A percentile compares a stretch with the other conserved stretches of the same genome.
These are phyloP conservation scores for Phytopythium sindhum DNA, from an alignment of 352 stramenopile genomes.

Conservation along the genomic window DNA sequence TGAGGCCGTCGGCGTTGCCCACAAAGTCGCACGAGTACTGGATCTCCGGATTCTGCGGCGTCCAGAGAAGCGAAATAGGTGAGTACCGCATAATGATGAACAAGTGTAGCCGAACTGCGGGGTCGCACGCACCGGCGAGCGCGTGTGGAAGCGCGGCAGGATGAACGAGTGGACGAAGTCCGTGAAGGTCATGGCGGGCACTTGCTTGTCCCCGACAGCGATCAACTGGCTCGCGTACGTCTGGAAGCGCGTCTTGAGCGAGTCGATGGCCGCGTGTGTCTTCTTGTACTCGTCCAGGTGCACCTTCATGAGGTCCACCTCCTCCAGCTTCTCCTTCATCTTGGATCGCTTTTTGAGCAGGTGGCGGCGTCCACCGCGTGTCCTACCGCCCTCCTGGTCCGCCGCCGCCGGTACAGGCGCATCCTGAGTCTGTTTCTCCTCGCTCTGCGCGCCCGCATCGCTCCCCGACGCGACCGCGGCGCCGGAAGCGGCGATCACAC, in stretches of 20 bases:
- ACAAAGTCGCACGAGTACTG: slow-evolving; percentile 73
- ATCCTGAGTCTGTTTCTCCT: not conserved
- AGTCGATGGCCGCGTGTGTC: slow-evolving; percentile 29
- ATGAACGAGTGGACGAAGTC: slow-evolving; percentile 79
- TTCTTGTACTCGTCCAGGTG: slow-evolving; percentile 67
- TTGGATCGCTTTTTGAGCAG: slow-evolving; percentile 63
- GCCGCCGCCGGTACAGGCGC: not conserved
- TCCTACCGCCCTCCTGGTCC: slow-evolving; percentile 19
- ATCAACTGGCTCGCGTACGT: slow-evolving; percentile 53
- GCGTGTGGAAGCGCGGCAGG: slow-evolving; percentile 64
- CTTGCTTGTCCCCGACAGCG: slow-evolving; percentile 16
- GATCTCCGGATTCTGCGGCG: slow-evolving; percentile 40
- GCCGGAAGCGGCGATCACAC: not conserved
- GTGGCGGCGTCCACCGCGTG: slow-evolving; percentile 24
- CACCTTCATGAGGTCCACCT: slow-evolving; percentile 63
- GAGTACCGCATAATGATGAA: not conserved
- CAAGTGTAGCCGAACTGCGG: too few relatives aligned
- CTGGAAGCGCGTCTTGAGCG: slow-evolving; percentile 49
- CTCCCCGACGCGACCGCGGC: not conserved
- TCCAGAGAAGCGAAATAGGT: not conserved
- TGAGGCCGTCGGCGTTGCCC: slow-evolving; percentile 62
- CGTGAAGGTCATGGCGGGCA: slow-evolving; percentile 72
- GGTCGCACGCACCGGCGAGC: slow-evolving; percentile 31
- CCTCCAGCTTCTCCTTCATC: slow-evolving; percentile 53
- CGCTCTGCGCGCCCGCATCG: not conserved